Evolutionary conservation across 2,329 filamentous ascomycete genomes (phyloP).

Genomic region (Orbilia oligospora): DNA sequence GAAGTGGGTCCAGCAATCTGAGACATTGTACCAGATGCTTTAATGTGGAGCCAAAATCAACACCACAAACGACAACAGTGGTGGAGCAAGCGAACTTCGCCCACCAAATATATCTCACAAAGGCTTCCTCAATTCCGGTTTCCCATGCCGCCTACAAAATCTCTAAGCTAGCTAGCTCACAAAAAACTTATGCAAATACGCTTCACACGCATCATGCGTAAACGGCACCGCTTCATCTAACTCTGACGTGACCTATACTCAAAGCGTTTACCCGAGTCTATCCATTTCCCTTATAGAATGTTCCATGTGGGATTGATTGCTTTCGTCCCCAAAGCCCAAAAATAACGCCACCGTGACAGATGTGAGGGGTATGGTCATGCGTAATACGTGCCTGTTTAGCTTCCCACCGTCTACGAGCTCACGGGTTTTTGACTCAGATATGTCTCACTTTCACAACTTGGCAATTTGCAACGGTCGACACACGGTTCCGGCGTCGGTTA

Average conservation of each 20-base stretch:
- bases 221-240: slow-evolving; percentile 49
- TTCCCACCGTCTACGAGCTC: slow-evolving; percentile 25
- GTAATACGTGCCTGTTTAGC: slow-evolving; percentile 33
- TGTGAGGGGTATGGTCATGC: slow-evolving; percentile 50
- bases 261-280: slow-evolving; percentile 26
- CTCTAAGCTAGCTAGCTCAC: slow-evolving; percentile 10
- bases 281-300: slow-evolving; percentile 17
- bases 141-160: slow-evolving; percentile 35
- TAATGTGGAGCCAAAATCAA: slow-evolving; percentile 56
- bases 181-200: slow-evolving; percentile 31
- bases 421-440: slow-evolving; percentile 57
- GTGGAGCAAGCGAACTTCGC: slow-evolving; percentile 41
- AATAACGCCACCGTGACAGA: slow-evolving; percentile 59
- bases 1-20: slow-evolving; percentile 53
- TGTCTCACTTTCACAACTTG: slow-evolving; percentile 57
- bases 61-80: slow-evolving; percentile 39
- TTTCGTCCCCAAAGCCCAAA: slow-evolving; percentile 25
- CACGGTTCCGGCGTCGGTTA: slow-evolving; percentile 26
- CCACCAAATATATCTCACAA: slow-evolving; percentile 54
- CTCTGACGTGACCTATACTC: slow-evolving; percentile 47
- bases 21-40: slow-evolving; percentile 61
- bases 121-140: slow-evolving; percentile 40
- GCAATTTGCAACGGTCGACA: slow-evolving; percentile 37
- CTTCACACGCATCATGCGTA: slow-evolving; percentile 23
- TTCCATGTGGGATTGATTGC: slow-evolving; percentile 27